phyloP scores from a whole-genome alignment of 2,329 filamentous ascomycete genomes.

The Hypoxylon sp. region DNA sequence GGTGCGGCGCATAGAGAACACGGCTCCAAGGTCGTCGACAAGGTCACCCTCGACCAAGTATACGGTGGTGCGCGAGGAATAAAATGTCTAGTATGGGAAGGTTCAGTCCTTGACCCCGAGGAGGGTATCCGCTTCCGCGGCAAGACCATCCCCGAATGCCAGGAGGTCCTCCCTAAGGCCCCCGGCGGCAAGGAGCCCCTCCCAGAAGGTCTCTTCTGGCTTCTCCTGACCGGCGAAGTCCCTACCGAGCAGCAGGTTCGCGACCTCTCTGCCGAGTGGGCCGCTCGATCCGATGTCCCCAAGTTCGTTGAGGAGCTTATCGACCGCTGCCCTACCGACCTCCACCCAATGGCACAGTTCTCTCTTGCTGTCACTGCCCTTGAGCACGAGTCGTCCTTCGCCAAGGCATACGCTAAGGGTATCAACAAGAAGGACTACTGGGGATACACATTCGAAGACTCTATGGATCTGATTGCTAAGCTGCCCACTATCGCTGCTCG shows the following conservation, averaged over 20 bases:
- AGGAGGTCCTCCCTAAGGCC: conserved; percentile 96
- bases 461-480: conserved; percentile 99
- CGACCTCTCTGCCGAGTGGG: conserved; percentile 98
- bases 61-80: conserved; percentile 99
- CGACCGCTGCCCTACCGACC: conserved; percentile 98
- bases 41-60: conserved; percentile 99
- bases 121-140: conserved; percentile 99
- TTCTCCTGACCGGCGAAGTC: conserved; percentile 97
- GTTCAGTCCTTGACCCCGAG: conserved; percentile 97
- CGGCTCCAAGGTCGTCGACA: conserved; percentile 94
- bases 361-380: conserved; percentile 97
- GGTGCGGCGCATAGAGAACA: conserved; percentile 75
- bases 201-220: conserved; percentile 99
- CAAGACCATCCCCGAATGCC: conserved; percentile 99
- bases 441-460: conserved; percentile 99
- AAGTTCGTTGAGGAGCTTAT: conserved; percentile 99
- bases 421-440: conserved; percentile 99
- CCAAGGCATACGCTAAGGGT: conserved; percentile 98
- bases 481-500: conserved; percentile 96
- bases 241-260: conserved; percentile 98
- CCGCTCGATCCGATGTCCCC: conserved; percentile 94
- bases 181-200: conserved; percentile 97
- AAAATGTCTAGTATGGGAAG: conserved; percentile 99
- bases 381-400: conserved; percentile 97
- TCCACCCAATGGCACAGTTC: conserved; percentile 99